Evolutionary conservation across 768 basidiomycete genomes (phyloP), one percentile per base, ranked within the genome.

Genomic region (Russula sp.): DNA sequence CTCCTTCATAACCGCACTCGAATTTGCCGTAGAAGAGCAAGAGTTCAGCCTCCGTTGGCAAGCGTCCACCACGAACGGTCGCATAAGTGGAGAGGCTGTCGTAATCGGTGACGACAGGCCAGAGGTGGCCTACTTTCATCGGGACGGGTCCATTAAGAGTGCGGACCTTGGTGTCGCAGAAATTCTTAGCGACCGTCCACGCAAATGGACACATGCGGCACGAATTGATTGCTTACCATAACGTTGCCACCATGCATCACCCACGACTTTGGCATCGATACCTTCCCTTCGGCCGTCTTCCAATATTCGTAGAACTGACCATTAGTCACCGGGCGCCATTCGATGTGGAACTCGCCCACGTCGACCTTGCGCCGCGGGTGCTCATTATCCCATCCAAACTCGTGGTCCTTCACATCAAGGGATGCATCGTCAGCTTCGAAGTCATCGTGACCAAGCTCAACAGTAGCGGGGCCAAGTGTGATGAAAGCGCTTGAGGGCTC

Each of bases 381-480:
- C 74, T 99, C 97, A 67, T 93, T 94, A 71, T 99, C 97, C 97
- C 96, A 94, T 0, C 94, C 93, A 72, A 90, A 93, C 59, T 86
- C 83, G 68, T 95, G 87, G 8, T 73, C 74, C 18, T 73, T 70
- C 47, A 81, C 71, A 25, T 65, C 64, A 5, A 47, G 35, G 8
- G 38, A 36, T 18, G 64, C 66, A 70, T 98, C 94, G 7, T 88
- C 82, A 0, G 71, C 74, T 72, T 98, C 96, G 32, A 70, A 63
- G 68, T 99, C 96, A 65, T 96, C 81, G 66, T 94, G 92, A 0
- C 96, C 96, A 1, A 97, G 72, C 6, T 74, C 73, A 41, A 98
- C 69, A 0, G 70, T 76, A 1, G 79, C 79, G 0, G 86, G 84
- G 0, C 83, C 84, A 14, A 93, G 75, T 1, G 76, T 75, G 20